Evolutionary conservation across 805 yeast genomes (phyloP).

Genomic region (Huiozyma sinensis): DNA sequence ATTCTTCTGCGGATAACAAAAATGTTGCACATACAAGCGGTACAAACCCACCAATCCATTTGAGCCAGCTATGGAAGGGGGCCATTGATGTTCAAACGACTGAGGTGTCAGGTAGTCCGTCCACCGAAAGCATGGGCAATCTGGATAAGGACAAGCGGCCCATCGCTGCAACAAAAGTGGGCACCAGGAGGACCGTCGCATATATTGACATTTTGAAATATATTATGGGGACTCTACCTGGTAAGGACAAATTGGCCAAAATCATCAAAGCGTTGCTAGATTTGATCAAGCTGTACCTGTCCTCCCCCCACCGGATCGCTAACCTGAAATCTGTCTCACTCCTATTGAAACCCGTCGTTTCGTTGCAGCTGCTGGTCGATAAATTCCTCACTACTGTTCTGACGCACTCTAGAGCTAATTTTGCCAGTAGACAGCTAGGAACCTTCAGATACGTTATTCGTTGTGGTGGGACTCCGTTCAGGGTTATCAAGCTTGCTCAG

Average conservation of each 20-base stretch:
- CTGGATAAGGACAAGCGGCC: not conserved
- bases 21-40: too few species aligned
- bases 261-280: slow-evolving; percentile 49
- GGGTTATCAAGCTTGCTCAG: slow-evolving; percentile 31
- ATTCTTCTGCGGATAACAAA: too few species aligned
- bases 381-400: not conserved
- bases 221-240: slow-evolving; percentile 45
- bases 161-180: too few species aligned
- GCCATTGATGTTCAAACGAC: too few species aligned
- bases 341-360: not conserved
- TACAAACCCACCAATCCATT: too few species aligned
- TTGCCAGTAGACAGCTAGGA: slow-evolving; percentile 27
- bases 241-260: slow-evolving; percentile 66
- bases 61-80: too few species aligned
- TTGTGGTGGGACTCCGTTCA: slow-evolving; percentile 61
- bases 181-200: slow-evolving; percentile 1
- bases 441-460: slow-evolving; percentile 58
- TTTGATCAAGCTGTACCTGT: slow-evolving; percentile 28
- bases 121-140: not conserved
- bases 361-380: not conserved
- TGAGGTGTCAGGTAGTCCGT: not conserved
- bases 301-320: not conserved
- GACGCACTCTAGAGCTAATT: slow-evolving; percentile 12
- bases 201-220: slow-evolving; percentile 39
- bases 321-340: not conserved